A percentile compares a stretch with the other conserved stretches of the same genome.
Evolutionary conservation across 768 basidiomycete species (phyloP).

Genomic region (Boletus sp.): DNA sequence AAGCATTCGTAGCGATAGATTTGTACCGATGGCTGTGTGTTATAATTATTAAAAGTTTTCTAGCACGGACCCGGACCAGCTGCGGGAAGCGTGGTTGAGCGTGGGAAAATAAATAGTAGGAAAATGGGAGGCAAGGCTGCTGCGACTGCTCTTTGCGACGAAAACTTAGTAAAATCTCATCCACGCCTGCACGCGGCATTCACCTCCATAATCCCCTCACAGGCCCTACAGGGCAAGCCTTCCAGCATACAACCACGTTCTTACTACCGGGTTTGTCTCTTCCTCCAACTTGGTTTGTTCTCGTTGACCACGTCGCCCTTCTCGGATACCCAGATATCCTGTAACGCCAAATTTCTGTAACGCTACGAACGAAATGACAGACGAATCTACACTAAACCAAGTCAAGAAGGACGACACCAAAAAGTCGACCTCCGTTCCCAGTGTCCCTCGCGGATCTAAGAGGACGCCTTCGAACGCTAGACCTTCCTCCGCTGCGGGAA

Average conservation of each 20-base stretch:
- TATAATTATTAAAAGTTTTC: background rate
- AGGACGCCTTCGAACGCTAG: slow-evolving; percentile 50
- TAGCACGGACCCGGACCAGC: slow-evolving; percentile 3
- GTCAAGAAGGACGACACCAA: slow-evolving; percentile 70
- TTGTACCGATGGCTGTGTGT: slow-evolving; percentile 6
- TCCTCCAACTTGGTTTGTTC: slow-evolving; percentile 6
- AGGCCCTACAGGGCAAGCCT: slow-evolving; percentile 90
- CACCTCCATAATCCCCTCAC: slow-evolving; percentile 64
- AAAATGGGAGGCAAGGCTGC: slow-evolving; percentile 14
- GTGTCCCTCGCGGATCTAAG: slow-evolving; percentile 55
- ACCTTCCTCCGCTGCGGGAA: slow-evolving; percentile 41
- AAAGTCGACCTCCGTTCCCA: slow-evolving; percentile 49
- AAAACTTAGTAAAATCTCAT: slow-evolving; percentile 44
- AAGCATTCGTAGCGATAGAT: slow-evolving; percentile 16
- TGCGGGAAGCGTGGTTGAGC: slow-evolving; percentile 15
- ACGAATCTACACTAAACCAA: slow-evolving; percentile 55
- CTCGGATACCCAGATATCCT: slow-evolving; percentile 43
- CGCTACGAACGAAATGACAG: slow-evolving; percentile 88
- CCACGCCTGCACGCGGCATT: slow-evolving; percentile 55
- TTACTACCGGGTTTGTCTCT: slow-evolving; percentile 45
- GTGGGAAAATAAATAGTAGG: slow-evolving; percentile 26
- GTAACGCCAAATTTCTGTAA: slow-evolving; percentile 37
- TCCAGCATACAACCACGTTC: slow-evolving; percentile 42
- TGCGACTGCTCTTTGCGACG: slow-evolving; percentile 34
- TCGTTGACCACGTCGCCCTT: slow-evolving; percentile 18